Percentiles rank a stretch among this genome's conserved stretches.
phyloP scores from a whole-genome alignment of 352 stramenopile genomes.

The Elongisporangium anandrum region DNA sequence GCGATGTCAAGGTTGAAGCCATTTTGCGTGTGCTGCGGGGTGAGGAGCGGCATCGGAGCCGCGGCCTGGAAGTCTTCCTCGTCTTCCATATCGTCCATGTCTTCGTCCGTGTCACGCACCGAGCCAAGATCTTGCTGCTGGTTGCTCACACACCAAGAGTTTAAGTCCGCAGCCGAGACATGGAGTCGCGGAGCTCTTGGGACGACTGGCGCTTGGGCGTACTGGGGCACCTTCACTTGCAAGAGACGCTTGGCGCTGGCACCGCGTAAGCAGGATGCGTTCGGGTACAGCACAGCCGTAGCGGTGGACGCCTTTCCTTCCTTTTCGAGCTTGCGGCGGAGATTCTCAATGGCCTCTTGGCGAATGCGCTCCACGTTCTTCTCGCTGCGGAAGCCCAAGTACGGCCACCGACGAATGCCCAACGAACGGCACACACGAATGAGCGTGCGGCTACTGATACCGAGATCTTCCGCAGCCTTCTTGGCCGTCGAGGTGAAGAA shows the following conservation, averaged over 20 bases:
- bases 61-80: conserved; percentile 11
- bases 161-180: conserved; percentile 2
- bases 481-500: conserved; percentile 77
- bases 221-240: conserved; percentile 51
- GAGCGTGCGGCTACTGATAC: conserved; percentile 73
- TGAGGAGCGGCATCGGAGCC: conserved; percentile 25
- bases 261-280: conserved; percentile 46
- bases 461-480: conserved; percentile 68
- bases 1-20: conserved; percentile 50
- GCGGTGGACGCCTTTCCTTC: conserved; percentile 25
- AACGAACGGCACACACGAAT: conserved; percentile 74
- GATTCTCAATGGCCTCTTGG: conserved; percentile 70
- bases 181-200: conserved; percentile 6
- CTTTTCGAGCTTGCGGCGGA: conserved; percentile 67
- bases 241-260: conserved; percentile 71
- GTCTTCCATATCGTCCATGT: conserved; percentile 20
- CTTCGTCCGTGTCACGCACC: conserved; percentile 20
- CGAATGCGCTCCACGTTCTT: conserved; percentile 79
- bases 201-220: conserved; percentile 10
- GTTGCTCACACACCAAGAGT: conserved; percentile 11
- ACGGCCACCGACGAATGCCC: conserved; percentile 72
- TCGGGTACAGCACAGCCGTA: conserved; percentile 31
- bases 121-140: not conserved
- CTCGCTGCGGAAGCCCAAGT: conserved; percentile 75
- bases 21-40: conserved; percentile 28